Evolutionary conservation across 2,329 filamentous ascomycete species (phyloP).

Genomic region (Sclerotiophoma versabilis): DNA sequence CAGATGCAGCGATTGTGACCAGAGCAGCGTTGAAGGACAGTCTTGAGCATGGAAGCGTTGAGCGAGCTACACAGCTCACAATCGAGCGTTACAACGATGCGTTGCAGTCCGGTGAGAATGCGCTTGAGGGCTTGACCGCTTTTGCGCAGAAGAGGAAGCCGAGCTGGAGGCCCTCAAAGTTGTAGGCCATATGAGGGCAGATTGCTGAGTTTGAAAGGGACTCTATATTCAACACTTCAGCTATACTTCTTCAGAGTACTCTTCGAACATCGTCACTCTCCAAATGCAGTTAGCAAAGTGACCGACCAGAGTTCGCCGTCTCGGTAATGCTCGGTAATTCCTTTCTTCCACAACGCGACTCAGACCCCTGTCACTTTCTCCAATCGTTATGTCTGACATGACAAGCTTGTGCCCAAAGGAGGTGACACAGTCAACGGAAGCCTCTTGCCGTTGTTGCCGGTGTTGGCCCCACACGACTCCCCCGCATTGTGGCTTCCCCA

Average conservation of each 20-base stretch:
- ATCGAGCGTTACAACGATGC: constrained; percentile 52
- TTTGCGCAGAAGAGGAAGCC: constrained; percentile 61
- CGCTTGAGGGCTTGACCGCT: constrained; percentile 59
- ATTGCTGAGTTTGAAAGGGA: background rate
- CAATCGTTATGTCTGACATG: constrained; percentile 3
- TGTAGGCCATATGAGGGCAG: constrained; percentile 40
- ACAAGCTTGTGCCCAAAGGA: constrained; percentile 1
- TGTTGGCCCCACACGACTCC: constrained; percentile 27
- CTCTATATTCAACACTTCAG: background rate
- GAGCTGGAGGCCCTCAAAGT: constrained; percentile 58
- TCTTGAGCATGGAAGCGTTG: constrained; percentile 46
- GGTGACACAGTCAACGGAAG: constrained; percentile 1
- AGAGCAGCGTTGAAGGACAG: constrained; percentile 44
- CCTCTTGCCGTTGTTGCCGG: constrained; percentile 1
- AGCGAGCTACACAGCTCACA: constrained; percentile 52
- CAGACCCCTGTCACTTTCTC: background rate
- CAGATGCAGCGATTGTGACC: constrained; percentile 49
- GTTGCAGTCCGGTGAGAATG: constrained; percentile 56
- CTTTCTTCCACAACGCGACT: background rate
- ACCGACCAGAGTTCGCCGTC: background rate
- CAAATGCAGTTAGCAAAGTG: constrained; percentile 3
- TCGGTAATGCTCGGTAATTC: constrained; percentile 25
- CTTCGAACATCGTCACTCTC: background rate
- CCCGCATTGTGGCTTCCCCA: constrained; percentile 33
- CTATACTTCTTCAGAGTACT: background rate